These are phyloP conservation scores for Aspergillus proliferans DNA, from an alignment of 2,329 filamentous ascomycete genomes.

Conservation along the genomic window DNA sequence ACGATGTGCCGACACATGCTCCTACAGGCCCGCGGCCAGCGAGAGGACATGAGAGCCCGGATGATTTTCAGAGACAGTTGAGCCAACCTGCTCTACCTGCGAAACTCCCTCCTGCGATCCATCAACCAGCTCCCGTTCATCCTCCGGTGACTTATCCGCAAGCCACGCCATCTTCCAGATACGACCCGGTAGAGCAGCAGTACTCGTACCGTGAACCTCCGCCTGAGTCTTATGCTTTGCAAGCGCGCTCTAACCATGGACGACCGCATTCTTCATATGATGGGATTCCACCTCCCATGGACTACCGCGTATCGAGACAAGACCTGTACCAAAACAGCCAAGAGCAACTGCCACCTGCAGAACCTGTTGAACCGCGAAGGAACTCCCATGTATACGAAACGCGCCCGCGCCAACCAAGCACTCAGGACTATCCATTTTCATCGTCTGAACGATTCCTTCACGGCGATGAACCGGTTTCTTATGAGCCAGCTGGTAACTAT, in stretches of 20 bases:
- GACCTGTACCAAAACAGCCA: slow-evolving; percentile 12
- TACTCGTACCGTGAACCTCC: slow-evolving; percentile 15
- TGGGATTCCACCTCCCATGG: slow-evolving; percentile 12
- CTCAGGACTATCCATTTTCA: slow-evolving; percentile 14
- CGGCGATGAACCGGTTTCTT: slow-evolving; percentile 11
- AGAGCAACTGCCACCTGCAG: slow-evolving; percentile 7
- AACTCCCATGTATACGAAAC: slow-evolving; percentile 13
- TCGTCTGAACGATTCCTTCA: slow-evolving; percentile 20
- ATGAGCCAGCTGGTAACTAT: slow-evolving; percentile 16
- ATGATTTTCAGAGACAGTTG: slow-evolving; percentile 25
- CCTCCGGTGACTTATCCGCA: slow-evolving; percentile 6
- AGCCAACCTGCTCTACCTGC: slow-evolving; percentile 5
- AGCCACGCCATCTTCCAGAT: slow-evolving; percentile 5
- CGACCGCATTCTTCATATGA: slow-evolving; percentile 21
- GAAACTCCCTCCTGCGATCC: background rate
- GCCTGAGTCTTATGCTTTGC: slow-evolving; percentile 17
- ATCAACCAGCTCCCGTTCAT: slow-evolving; percentile 8
- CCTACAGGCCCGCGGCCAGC: slow-evolving; percentile 17
- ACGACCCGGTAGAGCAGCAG: slow-evolving; percentile 16
- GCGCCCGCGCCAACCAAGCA: slow-evolving; percentile 10
- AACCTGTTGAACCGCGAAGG: slow-evolving; percentile 5
- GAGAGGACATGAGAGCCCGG: slow-evolving; percentile 25
- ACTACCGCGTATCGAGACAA: slow-evolving; percentile 18
- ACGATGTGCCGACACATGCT: slow-evolving; percentile 41
- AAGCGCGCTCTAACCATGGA: slow-evolving; percentile 14